phyloP scores from a whole-genome alignment of 75 land plant genomes.

The Azolla pinnata region DNA sequence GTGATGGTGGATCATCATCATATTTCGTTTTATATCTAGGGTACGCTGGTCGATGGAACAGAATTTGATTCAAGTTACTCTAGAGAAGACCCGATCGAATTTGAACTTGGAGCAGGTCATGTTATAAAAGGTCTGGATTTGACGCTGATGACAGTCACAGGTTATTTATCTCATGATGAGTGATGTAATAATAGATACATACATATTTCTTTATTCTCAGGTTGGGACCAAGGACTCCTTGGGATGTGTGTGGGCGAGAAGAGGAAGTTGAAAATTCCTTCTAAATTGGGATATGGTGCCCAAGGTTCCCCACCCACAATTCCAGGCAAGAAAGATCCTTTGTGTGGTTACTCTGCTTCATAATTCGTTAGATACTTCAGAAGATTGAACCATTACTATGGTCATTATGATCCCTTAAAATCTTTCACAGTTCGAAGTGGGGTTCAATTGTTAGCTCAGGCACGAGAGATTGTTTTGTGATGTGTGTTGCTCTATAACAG shows the following conservation, averaged over 20 bases:
- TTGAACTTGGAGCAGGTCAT: slow-evolving; percentile 82
- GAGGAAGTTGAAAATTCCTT: slow-evolving; percentile 84
- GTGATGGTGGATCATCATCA: no score
- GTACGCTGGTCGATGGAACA: slow-evolving; percentile 79
- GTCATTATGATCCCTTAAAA: no score
- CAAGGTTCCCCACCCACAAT: slow-evolving; percentile 91
- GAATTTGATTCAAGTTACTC: slow-evolving; percentile 88
- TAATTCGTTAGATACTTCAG: no score
- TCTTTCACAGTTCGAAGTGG: no score
- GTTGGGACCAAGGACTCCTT: slow-evolving; percentile 93
- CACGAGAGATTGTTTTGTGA: no score
- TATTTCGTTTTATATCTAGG: slow-evolving; percentile 31
- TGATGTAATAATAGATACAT: neutral
- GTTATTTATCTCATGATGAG: no score
- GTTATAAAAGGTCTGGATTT: slow-evolving; percentile 68
- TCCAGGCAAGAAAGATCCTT: slow-evolving; percentile 43
- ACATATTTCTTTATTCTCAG: slow-evolving; percentile 20
- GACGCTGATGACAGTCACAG: no score
- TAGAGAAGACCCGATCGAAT: slow-evolving; percentile 87
- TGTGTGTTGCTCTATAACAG: neutral
- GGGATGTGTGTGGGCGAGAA: slow-evolving; percentile 97
- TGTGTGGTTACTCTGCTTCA: no score
- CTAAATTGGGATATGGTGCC: slow-evolving; percentile 84
- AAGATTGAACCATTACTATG: no score
- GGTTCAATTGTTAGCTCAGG: no score